phyloP scores from a whole-genome alignment of 1,139 yeast genomes.

The Candida sp. region DNA sequence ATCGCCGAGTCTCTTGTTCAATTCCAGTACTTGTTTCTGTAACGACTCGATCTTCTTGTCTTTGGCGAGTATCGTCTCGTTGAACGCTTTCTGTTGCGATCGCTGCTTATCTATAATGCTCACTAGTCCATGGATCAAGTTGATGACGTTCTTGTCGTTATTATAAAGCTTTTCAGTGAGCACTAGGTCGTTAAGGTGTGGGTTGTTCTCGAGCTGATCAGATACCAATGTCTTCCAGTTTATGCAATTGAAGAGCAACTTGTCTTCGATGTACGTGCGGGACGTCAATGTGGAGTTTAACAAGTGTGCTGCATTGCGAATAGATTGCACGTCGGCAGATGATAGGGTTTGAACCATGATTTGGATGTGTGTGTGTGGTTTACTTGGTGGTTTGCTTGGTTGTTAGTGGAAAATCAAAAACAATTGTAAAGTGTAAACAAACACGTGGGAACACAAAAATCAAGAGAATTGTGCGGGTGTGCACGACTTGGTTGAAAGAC shows the following conservation, averaged over 20 bases:
- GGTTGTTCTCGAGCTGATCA: slow-evolving; percentile 21
- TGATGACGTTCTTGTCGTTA: slow-evolving; percentile 48
- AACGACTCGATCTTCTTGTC: slow-evolving; percentile 34
- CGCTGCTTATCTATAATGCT: slow-evolving; percentile 44
- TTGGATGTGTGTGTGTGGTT: neutral
- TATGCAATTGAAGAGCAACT: slow-evolving; percentile 37
- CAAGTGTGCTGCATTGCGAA: slow-evolving; percentile 35
- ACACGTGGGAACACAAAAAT: too few species aligned
- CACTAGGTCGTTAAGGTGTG: slow-evolving; percentile 18
- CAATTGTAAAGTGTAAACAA: neutral
- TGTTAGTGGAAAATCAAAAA: neutral
- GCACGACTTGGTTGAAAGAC: too few species aligned
- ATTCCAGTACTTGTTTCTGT: slow-evolving; percentile 23
- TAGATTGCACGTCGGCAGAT: slow-evolving; percentile 3
- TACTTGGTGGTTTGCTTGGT: neutral
- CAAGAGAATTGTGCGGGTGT: too few species aligned
- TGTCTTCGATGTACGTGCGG: slow-evolving; percentile 40
- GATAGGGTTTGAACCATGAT: slow-evolving; percentile 1
- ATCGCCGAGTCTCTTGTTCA: slow-evolving; percentile 23
- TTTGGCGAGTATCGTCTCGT: slow-evolving; percentile 31
- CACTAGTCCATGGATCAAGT: slow-evolving; percentile 44
- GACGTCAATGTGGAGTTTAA: slow-evolving; percentile 40
- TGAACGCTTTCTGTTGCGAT: slow-evolving; percentile 35
- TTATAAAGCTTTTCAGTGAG: slow-evolving; percentile 37
- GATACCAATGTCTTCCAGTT: slow-evolving; percentile 34